Evolutionary conservation across 805 yeast species (phyloP).

Genomic region (Metschnikowia aberdeeniae): DNA sequence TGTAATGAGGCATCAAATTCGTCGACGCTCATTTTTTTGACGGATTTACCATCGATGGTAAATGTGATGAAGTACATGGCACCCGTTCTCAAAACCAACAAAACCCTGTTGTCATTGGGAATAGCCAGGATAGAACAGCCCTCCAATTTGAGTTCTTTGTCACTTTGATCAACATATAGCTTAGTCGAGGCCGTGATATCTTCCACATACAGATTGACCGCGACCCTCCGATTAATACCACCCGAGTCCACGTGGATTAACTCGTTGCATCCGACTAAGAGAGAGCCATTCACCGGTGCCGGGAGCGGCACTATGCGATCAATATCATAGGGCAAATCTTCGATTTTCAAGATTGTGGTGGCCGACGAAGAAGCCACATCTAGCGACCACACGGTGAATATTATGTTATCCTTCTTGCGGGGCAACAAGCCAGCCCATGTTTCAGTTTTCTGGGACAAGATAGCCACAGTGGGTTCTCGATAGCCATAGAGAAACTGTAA

Average conservation of each 20-base stretch:
- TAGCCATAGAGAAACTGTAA: constrained; percentile 69
- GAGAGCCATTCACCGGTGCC: constrained; percentile 63
- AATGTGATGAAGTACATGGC: constrained; percentile 33
- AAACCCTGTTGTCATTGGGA: constrained; percentile 33
- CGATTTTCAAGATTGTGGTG: constrained; percentile 62
- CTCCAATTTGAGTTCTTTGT: constrained; percentile 53
- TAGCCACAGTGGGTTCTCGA: constrained; percentile 76
- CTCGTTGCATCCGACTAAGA: constrained; percentile 72
- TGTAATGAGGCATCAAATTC: constrained; percentile 23
- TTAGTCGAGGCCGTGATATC: constrained; percentile 33
- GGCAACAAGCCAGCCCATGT: constrained; percentile 80
- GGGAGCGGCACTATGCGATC: constrained; percentile 60
- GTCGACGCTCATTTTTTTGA: constrained; percentile 32
- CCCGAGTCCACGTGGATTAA: constrained; percentile 75
- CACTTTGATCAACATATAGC: constrained; percentile 43
- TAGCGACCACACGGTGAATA: constrained; percentile 61
- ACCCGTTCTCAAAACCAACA: constrained; percentile 31
- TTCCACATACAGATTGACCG: constrained; percentile 54
- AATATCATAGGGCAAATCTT: constrained; percentile 70
- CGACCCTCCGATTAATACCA: constrained; percentile 61
- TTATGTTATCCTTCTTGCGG: constrained; percentile 56
- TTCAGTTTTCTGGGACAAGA: constrained; percentile 49
- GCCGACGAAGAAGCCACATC: constrained; percentile 56
- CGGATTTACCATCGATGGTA: constrained; percentile 41
- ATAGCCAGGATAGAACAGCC: constrained; percentile 38